These are phyloP conservation scores for Mycena pura DNA, from an alignment of 768 basidiomycete genomes.

Conservation along the genomic window DNA sequence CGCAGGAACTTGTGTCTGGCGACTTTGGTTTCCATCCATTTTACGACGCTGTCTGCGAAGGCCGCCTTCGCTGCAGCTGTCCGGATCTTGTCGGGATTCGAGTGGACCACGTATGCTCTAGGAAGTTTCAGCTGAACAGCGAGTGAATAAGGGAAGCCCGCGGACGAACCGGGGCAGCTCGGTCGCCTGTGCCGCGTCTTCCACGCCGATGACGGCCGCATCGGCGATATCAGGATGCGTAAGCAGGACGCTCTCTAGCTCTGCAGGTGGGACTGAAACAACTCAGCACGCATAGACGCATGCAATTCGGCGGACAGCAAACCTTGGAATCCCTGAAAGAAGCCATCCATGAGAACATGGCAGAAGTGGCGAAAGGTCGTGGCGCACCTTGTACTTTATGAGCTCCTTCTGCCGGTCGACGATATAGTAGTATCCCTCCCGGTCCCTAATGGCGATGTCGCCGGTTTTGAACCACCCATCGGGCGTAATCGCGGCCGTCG, in stretches of 20 bases:
- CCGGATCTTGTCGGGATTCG: slow-evolving; percentile 26
- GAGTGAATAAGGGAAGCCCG: no score
- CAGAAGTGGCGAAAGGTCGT: neutral
- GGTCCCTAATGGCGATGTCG: slow-evolving; percentile 63
- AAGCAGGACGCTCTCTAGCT: slow-evolving; percentile 67
- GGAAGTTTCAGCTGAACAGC: no score
- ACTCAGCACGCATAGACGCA: no score
- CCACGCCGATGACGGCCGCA: slow-evolving; percentile 69
- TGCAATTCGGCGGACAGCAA: neutral
- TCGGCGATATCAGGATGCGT: slow-evolving; percentile 67
- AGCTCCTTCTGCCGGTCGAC: slow-evolving; percentile 67
- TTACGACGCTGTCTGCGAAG: slow-evolving; percentile 51
- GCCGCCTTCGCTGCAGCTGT: slow-evolving; percentile 31
- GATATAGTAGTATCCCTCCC: slow-evolving; percentile 65
- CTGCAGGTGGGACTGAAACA: slow-evolving; percentile 67
- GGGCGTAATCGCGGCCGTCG: slow-evolving; percentile 56
- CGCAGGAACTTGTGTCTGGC: slow-evolving; percentile 67
- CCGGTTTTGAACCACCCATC: slow-evolving; percentile 80
- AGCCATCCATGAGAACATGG: neutral
- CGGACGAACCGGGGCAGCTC: slow-evolving; percentile 67
- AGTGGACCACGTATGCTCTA: slow-evolving; percentile 57
- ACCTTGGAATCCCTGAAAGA: slow-evolving; percentile 21
- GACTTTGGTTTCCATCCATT: slow-evolving; percentile 62
- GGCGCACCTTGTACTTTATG: slow-evolving; percentile 60
- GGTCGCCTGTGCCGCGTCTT: slow-evolving; percentile 57